Evolutionary conservation across 2,329 filamentous ascomycete species (phyloP).

Genomic region (Cladosporium velox): DNA sequence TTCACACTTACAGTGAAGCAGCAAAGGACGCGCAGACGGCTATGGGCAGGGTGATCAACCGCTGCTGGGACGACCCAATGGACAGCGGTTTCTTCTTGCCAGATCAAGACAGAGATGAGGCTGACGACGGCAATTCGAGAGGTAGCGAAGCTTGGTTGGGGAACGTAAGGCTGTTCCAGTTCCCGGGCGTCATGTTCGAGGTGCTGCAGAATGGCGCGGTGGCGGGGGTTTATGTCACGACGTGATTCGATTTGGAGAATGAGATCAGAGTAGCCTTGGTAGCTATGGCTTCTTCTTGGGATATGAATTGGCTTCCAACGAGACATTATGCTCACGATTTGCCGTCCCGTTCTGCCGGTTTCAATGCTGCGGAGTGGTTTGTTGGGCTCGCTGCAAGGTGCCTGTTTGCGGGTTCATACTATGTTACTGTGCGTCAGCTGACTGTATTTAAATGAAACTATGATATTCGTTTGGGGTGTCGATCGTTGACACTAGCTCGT

Average conservation of each 20-base stretch:
- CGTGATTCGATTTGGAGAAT: background rate
- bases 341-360: background rate
- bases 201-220: constrained; percentile 90
- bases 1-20: constrained; percentile 51
- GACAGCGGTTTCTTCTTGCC: constrained; percentile 39
- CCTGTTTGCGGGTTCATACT: no score
- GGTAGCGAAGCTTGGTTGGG: constrained; percentile 56
- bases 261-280: accelerated
- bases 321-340: background rate
- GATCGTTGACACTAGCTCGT: background rate
- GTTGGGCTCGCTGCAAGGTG: no score
- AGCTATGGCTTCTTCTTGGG: background rate
- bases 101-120: constrained; percentile 33
- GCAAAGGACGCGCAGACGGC: constrained; percentile 52
- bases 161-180: constrained; percentile 86
- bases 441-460: background rate
- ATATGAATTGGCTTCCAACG: background rate
- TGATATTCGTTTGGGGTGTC: background rate
- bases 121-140: constrained; percentile 43
- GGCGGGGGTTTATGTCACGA: constrained; percentile 19
- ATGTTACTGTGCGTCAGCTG: background rate
- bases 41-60: constrained; percentile 43
- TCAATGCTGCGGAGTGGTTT: background rate
- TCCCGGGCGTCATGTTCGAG: constrained; percentile 92
- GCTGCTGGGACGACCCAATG: constrained; percentile 38